Base-by-base conservation (phyloP, 2,329 filamentous ascomycete species). In the Cercospora nicotianae region DNA sequence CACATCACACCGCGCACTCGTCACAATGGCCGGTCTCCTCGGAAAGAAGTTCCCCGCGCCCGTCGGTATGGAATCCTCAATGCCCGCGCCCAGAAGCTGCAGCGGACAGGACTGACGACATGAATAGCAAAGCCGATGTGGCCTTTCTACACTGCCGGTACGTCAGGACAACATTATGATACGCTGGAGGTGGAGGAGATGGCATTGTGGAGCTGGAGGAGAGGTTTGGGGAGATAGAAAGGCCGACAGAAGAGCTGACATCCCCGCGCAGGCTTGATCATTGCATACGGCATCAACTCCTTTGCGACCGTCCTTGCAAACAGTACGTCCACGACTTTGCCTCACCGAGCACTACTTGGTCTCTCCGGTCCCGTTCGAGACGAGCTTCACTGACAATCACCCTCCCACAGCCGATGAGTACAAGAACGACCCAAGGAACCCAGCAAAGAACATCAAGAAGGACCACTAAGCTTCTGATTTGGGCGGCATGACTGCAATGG, bases 391-490 rank as follows among this genome's bases (percentile, higher is more conserved):
- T 58, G 55, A 66, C 65, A 69, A 65, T 70, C 39, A 66, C 31
- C 36, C 16, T 9, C 45, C 53, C 28, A 72, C 76, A 98, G 94
- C 89, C 85, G 92, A 91, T 77, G 93, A 98, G 85, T 97, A 88
- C 89, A 96, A 94, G 90, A 96, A 97, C 86, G 94, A 98, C 84
- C 93, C 94, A 74, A 90, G 94, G 82, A 97, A 97, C 88, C 89
- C 89, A 65, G 55, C 60, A 23, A 59, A 60, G 74, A 84, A 85
- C 64, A 77, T 76, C 75, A 75, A 70, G 62, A 64, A 69, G 62
- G 76, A 69, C 66, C 74, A 77, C 71, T 77, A 76, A 67, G 23
- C 20, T 26, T 53, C 20, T 28, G 20, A 28, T 28, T 28, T n/a
- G 48, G 23, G 48, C 5, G 48, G 20, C 13, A 53, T n/a, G 23